A percentile compares a stretch with the other conserved stretches of the same genome.
These are phyloP conservation scores for Candida berthetii DNA, from an alignment of 805 yeast species.

Conservation along the genomic window DNA sequence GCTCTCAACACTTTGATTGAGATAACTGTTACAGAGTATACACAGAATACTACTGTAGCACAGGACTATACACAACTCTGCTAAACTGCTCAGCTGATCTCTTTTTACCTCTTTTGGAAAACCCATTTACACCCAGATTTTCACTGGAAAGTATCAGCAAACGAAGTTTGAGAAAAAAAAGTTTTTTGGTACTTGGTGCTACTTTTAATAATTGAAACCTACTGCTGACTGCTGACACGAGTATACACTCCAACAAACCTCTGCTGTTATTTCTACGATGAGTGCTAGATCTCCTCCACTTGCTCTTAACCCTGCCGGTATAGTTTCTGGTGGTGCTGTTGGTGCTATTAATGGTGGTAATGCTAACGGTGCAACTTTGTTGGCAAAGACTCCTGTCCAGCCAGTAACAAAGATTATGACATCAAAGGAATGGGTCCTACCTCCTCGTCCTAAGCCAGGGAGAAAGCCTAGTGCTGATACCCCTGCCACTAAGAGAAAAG, in stretches of 20 bases:
- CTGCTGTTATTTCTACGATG: background rate
- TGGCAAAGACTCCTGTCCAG: background rate
- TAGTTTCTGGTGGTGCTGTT: slow-evolving; percentile 3
- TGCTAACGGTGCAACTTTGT: background rate
- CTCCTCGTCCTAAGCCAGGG: slow-evolving; percentile 75
- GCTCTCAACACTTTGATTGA: too few species aligned
- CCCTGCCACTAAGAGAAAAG: slow-evolving; percentile 81
- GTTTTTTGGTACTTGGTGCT: background rate
- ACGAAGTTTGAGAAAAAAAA: background rate
- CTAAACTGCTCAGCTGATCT: background rate
- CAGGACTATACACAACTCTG: background rate
- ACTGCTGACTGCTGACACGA: background rate
- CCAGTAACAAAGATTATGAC: slow-evolving; percentile 45
- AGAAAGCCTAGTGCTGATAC: slow-evolving; percentile 61
- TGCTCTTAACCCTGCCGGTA: background rate
- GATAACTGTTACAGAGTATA: too few species aligned
- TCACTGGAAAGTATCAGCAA: too few species aligned
- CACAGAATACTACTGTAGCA: background rate
- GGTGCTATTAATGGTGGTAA: background rate
- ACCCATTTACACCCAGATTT: slow-evolving; percentile 1
- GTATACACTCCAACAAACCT: too few species aligned
- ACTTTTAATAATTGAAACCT: background rate
- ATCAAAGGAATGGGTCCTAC: slow-evolving; percentile 72
- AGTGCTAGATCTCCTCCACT: background rate
- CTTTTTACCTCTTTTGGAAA: background rate